phyloP scores from a whole-genome alignment of 805 yeast species.

The Cyberlindnera nakhonratchasimensis region DNA sequence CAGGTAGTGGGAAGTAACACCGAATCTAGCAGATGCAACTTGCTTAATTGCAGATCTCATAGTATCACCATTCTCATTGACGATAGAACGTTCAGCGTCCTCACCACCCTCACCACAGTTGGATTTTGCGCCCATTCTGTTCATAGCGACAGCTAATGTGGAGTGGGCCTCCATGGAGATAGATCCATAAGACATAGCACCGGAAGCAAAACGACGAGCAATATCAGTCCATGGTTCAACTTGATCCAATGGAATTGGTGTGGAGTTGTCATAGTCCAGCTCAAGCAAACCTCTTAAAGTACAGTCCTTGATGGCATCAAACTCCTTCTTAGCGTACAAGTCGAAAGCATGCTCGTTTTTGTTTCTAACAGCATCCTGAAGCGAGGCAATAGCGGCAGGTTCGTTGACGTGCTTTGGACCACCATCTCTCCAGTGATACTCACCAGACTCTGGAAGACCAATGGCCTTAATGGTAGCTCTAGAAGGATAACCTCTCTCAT shows the following conservation, averaged over 20 bases:
- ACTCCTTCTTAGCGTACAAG: slow-evolving; percentile 83
- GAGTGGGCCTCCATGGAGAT: slow-evolving; percentile 98
- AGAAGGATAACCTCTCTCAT: slow-evolving; percentile 86
- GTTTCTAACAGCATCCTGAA: slow-evolving; percentile 98
- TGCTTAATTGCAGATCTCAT: slow-evolving; percentile 99
- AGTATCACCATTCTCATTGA: slow-evolving; percentile 85
- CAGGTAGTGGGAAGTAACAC: slow-evolving; percentile 92
- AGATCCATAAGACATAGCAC: slow-evolving; percentile 99
- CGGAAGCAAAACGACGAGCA: slow-evolving; percentile 96
- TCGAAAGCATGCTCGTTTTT: slow-evolving; percentile 92
- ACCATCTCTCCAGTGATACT: slow-evolving; percentile 98
- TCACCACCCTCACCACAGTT: slow-evolving; percentile 99
- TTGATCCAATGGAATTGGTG: slow-evolving; percentile 89
- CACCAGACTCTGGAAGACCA: slow-evolving; percentile 87
- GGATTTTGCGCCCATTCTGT: slow-evolving; percentile 94
- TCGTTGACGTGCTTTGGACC: slow-evolving; percentile 95
- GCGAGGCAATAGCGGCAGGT: slow-evolving; percentile 89
- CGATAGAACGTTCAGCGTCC: slow-evolving; percentile 84
- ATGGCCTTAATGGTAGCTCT: slow-evolving; percentile 70
- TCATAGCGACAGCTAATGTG: slow-evolving; percentile 97
- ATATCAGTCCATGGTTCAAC: slow-evolving; percentile 99
- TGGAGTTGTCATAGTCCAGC: slow-evolving; percentile 70
- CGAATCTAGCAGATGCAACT: slow-evolving; percentile 96
- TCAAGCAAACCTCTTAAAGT: slow-evolving; percentile 92
- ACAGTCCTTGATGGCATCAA: slow-evolving; percentile 88